Conservation (phyloP, 192 early-diverging fungal species). For the Dimargaris xerosporica region DNA sequence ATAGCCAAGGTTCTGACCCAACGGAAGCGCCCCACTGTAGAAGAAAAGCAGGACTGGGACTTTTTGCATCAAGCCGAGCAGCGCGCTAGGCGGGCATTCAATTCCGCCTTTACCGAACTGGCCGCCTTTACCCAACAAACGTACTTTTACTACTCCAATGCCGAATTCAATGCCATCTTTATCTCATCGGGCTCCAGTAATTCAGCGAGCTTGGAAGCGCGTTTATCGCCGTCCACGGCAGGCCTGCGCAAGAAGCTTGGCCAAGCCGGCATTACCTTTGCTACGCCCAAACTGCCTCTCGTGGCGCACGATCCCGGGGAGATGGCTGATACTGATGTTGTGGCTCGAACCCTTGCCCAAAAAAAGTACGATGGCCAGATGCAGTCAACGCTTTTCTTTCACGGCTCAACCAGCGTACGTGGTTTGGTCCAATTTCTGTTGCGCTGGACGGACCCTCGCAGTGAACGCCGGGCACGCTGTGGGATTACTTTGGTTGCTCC, state of each 20-base stretch:
- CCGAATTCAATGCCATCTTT: neutral
- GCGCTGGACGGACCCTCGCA: neutral
- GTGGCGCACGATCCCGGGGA: too few relatives aligned
- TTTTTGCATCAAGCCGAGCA: neutral
- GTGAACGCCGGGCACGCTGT: neutral
- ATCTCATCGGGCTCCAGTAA: neutral
- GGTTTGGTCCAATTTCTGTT: neutral
- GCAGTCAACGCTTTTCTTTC: too few relatives aligned
- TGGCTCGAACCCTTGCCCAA: too few relatives aligned
- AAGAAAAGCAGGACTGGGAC: neutral
- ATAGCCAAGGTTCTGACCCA: neutral
- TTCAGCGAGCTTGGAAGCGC: neutral
- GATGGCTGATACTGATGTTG: too few relatives aligned
- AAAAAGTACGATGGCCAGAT: too few relatives aligned
- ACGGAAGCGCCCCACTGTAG: neutral
- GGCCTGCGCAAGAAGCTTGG: neutral
- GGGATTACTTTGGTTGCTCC: neutral
- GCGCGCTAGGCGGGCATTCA: neutral
- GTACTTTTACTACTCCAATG: slow-evolving; percentile 3
- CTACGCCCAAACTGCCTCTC: neutral
- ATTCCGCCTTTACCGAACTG: neutral
- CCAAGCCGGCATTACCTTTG: neutral
- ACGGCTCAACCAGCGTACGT: too few relatives aligned
- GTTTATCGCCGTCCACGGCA: neutral
- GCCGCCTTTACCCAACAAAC: neutral